Conservation (phyloP, 805 yeast species). For the Jamesozyma piceae region DNA sequence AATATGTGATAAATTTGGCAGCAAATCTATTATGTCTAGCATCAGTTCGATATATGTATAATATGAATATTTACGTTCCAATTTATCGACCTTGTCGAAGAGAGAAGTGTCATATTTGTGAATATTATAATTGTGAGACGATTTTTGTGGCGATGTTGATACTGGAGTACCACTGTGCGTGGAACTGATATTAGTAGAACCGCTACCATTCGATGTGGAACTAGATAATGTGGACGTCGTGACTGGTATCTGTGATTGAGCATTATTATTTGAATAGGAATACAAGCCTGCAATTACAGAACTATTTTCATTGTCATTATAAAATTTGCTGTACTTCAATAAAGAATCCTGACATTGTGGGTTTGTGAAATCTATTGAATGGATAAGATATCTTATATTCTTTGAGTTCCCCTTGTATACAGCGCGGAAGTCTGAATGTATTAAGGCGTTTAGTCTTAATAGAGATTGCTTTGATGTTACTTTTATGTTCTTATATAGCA, state of each 20-base stretch:
- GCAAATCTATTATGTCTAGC: conserved; percentile 36
- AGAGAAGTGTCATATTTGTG: not conserved
- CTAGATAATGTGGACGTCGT: not conserved
- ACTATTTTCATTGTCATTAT: conserved; percentile 9
- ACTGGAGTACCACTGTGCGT: not conserved
- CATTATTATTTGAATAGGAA: conserved; percentile 10
- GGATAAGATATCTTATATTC: conserved; percentile 22
- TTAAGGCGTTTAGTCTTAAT: conserved; percentile 23
- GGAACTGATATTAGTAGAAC: not conserved
- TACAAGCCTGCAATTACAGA: conserved; percentile 23
- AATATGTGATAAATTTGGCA: conserved; percentile 39
- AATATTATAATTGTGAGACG: not conserved
- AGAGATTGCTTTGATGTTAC: conserved; percentile 21
- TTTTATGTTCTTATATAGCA: conserved; percentile 21
- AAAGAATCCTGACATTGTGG: conserved; percentile 30
- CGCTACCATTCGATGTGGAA: not conserved
- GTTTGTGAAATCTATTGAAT: conserved; percentile 21
- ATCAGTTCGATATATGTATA: conserved; percentile 31
- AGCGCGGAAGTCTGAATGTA: conserved; percentile 26
- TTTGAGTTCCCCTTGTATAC: conserved; percentile 1
- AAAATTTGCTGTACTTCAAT: conserved; percentile 25
- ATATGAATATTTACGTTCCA: conserved; percentile 16
- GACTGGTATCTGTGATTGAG: not conserved
- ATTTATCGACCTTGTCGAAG: conserved; percentile 9
- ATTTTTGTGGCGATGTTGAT: not conserved